Evolutionary conservation across 2,329 filamentous ascomycete species (phyloP).

Genomic region (Colletotrichum tofieldiae): DNA sequence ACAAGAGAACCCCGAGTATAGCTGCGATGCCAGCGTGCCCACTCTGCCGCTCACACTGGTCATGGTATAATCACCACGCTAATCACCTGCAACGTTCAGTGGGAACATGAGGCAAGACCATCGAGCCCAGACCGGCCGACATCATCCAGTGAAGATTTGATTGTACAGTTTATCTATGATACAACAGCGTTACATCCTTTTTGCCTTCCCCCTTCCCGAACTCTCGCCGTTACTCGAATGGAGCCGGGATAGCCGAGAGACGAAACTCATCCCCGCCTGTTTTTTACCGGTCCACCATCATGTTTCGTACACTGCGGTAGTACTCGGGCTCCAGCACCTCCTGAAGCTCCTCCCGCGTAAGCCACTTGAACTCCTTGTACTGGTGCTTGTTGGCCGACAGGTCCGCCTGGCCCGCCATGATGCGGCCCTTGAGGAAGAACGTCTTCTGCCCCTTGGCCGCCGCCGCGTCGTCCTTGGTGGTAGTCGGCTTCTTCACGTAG

Average conservation of each 20-base stretch:
- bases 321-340: constrained; percentile 77
- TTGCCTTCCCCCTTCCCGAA: constrained; percentile 49
- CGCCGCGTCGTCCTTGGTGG: constrained; percentile 60
- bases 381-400: constrained; percentile 80
- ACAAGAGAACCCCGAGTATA: not conserved
- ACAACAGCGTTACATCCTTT: constrained; percentile 49
- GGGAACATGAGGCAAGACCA: not conserved
- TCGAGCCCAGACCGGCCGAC: not conserved
- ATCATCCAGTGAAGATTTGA: constrained; percentile 38
- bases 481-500: constrained; percentile 70
- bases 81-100: not conserved
- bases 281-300: constrained; percentile 82
- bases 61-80: not conserved
- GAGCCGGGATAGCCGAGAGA: constrained; percentile 5
- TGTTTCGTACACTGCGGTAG: constrained; percentile 83
- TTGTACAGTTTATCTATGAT: constrained; percentile 56
- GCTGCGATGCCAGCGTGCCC: not conserved
- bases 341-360: constrained; percentile 89
- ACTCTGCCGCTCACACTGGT: not conserved
- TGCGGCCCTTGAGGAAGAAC: constrained; percentile 96
- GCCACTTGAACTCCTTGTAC: constrained; percentile 90
- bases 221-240: constrained; percentile 47
- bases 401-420: constrained; percentile 96
- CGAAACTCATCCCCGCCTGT: too few species aligned
- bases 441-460: constrained; percentile 79